Conservation (phyloP, 495 filamentous ascomycete species). For the Parathielavia hyrcaniae region DNA sequence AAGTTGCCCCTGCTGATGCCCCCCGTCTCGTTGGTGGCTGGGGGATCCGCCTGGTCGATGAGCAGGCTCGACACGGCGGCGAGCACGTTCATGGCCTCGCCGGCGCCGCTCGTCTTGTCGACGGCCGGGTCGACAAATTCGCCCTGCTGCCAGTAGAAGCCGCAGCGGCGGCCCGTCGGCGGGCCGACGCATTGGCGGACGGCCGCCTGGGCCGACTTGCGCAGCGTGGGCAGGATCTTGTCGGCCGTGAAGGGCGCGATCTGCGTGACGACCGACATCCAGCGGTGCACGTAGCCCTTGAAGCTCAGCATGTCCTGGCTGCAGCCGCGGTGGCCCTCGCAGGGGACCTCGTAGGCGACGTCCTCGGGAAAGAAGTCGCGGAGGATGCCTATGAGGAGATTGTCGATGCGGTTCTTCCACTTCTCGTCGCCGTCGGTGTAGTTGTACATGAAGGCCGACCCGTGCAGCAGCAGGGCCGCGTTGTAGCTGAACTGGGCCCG, state of each 20-base stretch:
- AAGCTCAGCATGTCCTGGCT: conserved; percentile 71
- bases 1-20: conserved; percentile 27
- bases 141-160: conserved; percentile 44
- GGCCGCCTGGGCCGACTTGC: conserved; percentile 57
- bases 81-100: conserved; percentile 64
- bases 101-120: conserved; percentile 55
- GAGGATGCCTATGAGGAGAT: conserved; percentile 53
- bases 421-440: conserved; percentile 33
- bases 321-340: conserved; percentile 56
- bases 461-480: conserved; percentile 62
- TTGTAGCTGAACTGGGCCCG: conserved; percentile 69
- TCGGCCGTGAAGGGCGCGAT: conserved; percentile 59
- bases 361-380: conserved; percentile 51
- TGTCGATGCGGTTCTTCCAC: conserved; percentile 56
- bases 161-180: conserved; percentile 50
- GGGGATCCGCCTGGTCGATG: conserved; percentile 25
- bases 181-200: conserved; percentile 62
- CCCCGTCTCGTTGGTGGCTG: conserved; percentile 26
- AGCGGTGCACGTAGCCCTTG: conserved; percentile 74
- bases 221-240: conserved; percentile 55
- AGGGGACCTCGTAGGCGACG: conserved; percentile 64
- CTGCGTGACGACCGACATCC: conserved; percentile 67
- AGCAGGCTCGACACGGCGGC: conserved; percentile 54
- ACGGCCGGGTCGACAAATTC: conserved; percentile 62
- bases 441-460: conserved; percentile 74